Evolutionary conservation across 257 asterid species (phyloP), one percentile per base, ranked within the genome.

Genomic region (Catharanthus roseus): DNA sequence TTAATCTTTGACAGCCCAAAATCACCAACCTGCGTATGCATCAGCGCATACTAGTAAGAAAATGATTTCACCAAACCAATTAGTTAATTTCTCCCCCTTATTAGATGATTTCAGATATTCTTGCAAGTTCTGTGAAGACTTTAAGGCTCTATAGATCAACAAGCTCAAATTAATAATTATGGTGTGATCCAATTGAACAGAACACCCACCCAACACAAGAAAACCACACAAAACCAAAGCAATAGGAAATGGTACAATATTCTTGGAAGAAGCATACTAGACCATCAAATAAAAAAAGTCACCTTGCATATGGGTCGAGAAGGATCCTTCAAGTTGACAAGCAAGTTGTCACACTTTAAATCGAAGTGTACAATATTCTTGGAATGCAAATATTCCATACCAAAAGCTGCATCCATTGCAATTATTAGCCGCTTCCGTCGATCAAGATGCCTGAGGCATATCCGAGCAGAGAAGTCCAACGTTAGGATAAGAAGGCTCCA

Each of bases 261-360:
- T 33, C 28, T 34, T 34, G 45, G 24, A 23, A 18, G 12, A 18
- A 33, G 26, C 8, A 11, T 34, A 56, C 47, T 33, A 33, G 39
- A 47, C 49, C 21, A 34, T 47, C 28, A 19, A 61, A 61, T 8
- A 45, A 23, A 64, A n/a, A 55, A n/a, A 65, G 45, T 36, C 70
- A 87, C 97, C 98, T 93, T 93, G 92, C 98, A 93, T 74, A 93
- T 89, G 76, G 98, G 97, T 58, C 98, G 88, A 55, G 93, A 87
- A 65, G 92, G 82, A 83, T 93, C 98, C 86, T 90, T 93, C 85
- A 93, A 84, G 83, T 93, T 93, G 81, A 90, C 98, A 44, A 93
- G 97, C 77, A 93, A 89, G 81, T 93, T 93, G 80, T 93, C 98
- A 65, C 97, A 90, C 83, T 90, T 93, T 71, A 93, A 75, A 83